phyloP scores from a whole-genome alignment of 1,139 yeast species.

The Sugiyamaella xylanicola region DNA sequence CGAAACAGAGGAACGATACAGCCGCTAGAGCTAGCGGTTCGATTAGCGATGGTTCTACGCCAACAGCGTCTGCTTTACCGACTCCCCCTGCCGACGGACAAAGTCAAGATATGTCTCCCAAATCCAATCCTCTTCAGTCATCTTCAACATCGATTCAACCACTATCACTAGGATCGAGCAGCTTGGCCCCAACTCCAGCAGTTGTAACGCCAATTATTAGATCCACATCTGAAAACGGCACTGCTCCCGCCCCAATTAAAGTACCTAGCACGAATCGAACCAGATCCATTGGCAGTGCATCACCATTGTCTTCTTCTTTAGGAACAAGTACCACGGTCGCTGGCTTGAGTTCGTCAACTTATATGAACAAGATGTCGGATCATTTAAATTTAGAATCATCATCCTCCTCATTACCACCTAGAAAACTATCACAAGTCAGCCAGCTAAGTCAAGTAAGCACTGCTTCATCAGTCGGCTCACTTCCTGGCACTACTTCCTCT shows the following conservation, averaged over 20 bases:
- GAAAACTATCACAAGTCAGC: conserved; percentile 15
- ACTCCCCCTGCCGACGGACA: conserved; percentile 4
- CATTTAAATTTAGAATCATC: conserved; percentile 16
- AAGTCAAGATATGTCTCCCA: conserved; percentile 16
- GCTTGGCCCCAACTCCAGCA: not conserved
- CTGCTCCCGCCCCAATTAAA: conserved; percentile 2
- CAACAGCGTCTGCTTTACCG: not conserved
- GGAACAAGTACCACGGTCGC: conserved; percentile 12
- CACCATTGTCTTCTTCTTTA: conserved; percentile 6
- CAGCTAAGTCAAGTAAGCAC: conserved; percentile 11
- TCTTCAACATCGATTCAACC: conserved; percentile 1
- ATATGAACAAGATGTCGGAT: conserved; percentile 11
- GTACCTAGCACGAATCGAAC: conserved; percentile 5
- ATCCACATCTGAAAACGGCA: conserved; percentile 1
- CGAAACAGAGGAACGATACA: conserved; percentile 1
- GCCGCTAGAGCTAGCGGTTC: conserved; percentile 4
- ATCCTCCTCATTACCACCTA: conserved; percentile 11
- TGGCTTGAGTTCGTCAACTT: conserved; percentile 8
- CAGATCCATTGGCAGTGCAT: conserved; percentile 7
- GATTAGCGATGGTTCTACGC: not conserved
- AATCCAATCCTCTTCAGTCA: not conserved
- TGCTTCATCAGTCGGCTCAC: conserved; percentile 15
- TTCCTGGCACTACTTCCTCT: conserved; percentile 9
- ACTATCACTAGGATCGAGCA: conserved; percentile 2
- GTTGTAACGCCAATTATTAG: not conserved